Evolutionary conservation across 805 yeast genomes (phyloP).

Genomic region (Cyberlindnera suaveolens): DNA sequence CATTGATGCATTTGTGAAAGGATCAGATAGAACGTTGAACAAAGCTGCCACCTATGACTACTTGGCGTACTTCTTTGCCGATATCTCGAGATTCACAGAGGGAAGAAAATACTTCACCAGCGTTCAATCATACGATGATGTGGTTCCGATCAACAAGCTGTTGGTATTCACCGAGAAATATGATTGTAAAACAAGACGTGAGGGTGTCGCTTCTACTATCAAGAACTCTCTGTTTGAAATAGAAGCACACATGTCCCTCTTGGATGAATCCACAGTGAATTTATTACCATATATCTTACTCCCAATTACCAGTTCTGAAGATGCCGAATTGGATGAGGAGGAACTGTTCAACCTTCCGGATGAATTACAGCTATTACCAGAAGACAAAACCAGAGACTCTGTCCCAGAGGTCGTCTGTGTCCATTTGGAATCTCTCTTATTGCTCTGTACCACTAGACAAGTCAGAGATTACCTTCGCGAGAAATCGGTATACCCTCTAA

Average conservation of each 20-base stretch:
- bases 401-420: slow-evolving; percentile 54
- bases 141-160: slow-evolving; percentile 76
- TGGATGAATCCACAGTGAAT: slow-evolving; percentile 59
- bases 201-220: slow-evolving; percentile 88
- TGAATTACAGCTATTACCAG: slow-evolving; percentile 72
- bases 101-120: slow-evolving; percentile 78
- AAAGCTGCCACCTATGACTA: slow-evolving; percentile 74
- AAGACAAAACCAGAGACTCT: slow-evolving; percentile 75
- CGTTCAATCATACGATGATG: slow-evolving; percentile 64
- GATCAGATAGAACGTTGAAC: slow-evolving; percentile 66
- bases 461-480: slow-evolving; percentile 73
- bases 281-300: slow-evolving; percentile 74
- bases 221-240: slow-evolving; percentile 85
- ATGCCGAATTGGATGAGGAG: slow-evolving; percentile 66
- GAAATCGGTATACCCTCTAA: slow-evolving; percentile 79
- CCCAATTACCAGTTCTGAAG: slow-evolving; percentile 75
- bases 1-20: slow-evolving; percentile 86
- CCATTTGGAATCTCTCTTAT: slow-evolving; percentile 73
- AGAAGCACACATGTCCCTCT: slow-evolving; percentile 52
- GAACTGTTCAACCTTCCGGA: slow-evolving; percentile 87
- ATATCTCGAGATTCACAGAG: slow-evolving; percentile 65
- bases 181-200: slow-evolving; percentile 74
- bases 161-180: slow-evolving; percentile 78
- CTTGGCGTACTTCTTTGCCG: slow-evolving; percentile 84
- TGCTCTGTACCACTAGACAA: slow-evolving; percentile 68